Evolutionary conservation across 306 rosid species (phyloP), one percentile per base, ranked within the genome.

Genomic region (Biancaea sappan): DNA sequence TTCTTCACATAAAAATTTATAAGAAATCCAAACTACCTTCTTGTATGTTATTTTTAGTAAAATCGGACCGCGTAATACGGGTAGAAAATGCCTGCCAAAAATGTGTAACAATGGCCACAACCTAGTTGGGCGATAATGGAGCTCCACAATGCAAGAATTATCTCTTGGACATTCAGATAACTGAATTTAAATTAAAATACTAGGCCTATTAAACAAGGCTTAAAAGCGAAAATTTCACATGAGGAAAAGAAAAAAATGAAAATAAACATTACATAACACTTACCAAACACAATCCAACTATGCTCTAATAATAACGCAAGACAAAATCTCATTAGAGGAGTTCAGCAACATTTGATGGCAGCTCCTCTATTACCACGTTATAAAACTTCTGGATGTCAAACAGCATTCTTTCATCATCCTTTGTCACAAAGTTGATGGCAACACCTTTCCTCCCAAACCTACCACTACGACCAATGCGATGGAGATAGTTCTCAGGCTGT

Each of bases 401-500:
- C 80, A 88, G 81, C 96, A 88, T 90, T 80, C 82, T 79, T 24
- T 81, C 91, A 64, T 90, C 96, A 4, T 90, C 92, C 61, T 28
- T 77, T 0, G 90, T 86, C 43, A 90, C 87, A 47, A 88, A 90
- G 86, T 90, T 90, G 79, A 90, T 90, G 61, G 96, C 96, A 29
- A 90, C 93, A 79, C 96, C 96, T 65, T 90, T 90, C 80, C 96
- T 90, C 7, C 93, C 96, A 69, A 90, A 90, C 77, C 96, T 79
- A 28, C 96, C 96, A 80, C 96, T 90, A 75, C 96, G 96, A 26
- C 96, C 96, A 43, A 88, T 90, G 62, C 96, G 89, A 32, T 90
- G 96, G 54, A 90, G 96, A 68, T 90, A 90, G 84, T 90, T 90
- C 90, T 88, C 96, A 2, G 96, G 93, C 87, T 90, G 96, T 2